Percentiles rank a stretch among this genome's conserved stretches.
Evolutionary conservation across 495 filamentous ascomycete species (phyloP).

Genomic region (Hyaloscypha bicolor): DNA sequence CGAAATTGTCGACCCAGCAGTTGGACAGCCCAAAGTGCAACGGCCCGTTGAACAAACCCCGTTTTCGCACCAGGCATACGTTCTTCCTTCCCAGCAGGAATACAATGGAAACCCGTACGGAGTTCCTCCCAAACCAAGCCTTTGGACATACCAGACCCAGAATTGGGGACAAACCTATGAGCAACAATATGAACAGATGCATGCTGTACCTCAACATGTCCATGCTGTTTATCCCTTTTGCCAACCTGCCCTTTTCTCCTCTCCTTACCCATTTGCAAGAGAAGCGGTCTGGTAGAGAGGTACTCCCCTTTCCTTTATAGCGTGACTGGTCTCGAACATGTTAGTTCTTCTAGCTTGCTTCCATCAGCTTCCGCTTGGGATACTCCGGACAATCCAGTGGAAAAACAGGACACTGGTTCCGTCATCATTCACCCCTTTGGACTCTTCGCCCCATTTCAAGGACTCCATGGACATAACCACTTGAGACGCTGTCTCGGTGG

Average conservation of each 20-base stretch:
- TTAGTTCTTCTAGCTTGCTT: conserved; percentile 2
- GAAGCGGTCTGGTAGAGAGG: conserved; percentile 11
- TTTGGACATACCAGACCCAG: conserved; percentile 21
- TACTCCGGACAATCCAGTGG: conserved; percentile 19
- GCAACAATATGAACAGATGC: conserved; percentile 23
- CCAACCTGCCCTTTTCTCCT: conserved; percentile 18
- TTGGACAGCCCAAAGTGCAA: conserved; percentile 1
- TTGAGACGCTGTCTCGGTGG: background rate
- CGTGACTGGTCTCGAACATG: conserved; percentile 14
- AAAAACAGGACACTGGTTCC: conserved; percentile 27
- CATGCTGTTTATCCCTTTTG: conserved; percentile 13
- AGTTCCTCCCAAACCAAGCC: conserved; percentile 19
- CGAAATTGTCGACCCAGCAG: background rate
- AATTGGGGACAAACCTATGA: conserved; percentile 21
- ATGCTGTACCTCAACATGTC: conserved; percentile 16
- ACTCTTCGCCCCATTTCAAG: background rate
- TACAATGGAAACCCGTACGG: conserved; percentile 17
- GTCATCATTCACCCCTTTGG: conserved; percentile 1
- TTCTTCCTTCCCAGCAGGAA: conserved; percentile 28
- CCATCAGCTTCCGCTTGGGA: conserved; percentile 17
- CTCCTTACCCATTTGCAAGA: conserved; percentile 16
- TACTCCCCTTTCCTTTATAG: background rate
- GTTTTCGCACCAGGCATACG: conserved; percentile 23
- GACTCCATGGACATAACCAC: background rate
- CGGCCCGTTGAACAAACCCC: conserved; percentile 10